A percentile compares a stretch with the other conserved stretches of the same genome.
phyloP scores from a whole-genome alignment of 2,329 filamentous ascomycete genomes.

The Shiraia sp. region DNA sequence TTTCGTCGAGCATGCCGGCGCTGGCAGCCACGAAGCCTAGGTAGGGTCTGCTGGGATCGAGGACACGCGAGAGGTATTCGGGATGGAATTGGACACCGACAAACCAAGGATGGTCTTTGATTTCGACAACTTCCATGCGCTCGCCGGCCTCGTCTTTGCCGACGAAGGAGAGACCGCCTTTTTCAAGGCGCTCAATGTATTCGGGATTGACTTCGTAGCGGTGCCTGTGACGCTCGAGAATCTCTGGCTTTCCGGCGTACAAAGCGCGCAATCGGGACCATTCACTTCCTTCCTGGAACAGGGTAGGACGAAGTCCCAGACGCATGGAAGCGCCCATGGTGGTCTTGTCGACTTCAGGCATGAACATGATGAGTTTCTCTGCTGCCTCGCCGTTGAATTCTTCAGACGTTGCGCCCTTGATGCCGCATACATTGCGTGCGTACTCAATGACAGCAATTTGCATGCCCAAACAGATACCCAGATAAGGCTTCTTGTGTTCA shows the following conservation, averaged over 20 bases:
- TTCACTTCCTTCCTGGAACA: slow-evolving; percentile 75
- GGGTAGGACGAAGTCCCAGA: slow-evolving; percentile 72
- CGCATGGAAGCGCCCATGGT: slow-evolving; percentile 87
- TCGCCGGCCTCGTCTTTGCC: slow-evolving; percentile 78
- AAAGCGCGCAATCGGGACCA: slow-evolving; percentile 78
- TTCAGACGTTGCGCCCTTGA: slow-evolving; percentile 60
- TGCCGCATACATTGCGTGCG: slow-evolving; percentile 73
- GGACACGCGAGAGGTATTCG: slow-evolving; percentile 77
- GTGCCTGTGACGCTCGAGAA: slow-evolving; percentile 79
- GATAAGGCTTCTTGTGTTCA: slow-evolving; percentile 76
- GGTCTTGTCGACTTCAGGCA: slow-evolving; percentile 83
- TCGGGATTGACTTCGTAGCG: slow-evolving; percentile 89
- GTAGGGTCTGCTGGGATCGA: slow-evolving; percentile 75
- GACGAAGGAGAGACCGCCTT: slow-evolving; percentile 72
- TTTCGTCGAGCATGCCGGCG: slow-evolving; percentile 64
- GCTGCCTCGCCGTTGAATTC: slow-evolving; percentile 64
- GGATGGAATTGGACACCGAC: slow-evolving; percentile 89
- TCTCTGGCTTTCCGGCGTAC: slow-evolving; percentile 61
- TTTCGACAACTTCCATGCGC: slow-evolving; percentile 81
- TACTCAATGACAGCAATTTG: slow-evolving; percentile 91
- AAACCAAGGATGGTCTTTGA: slow-evolving; percentile 82
- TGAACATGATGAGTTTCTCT: slow-evolving; percentile 79
- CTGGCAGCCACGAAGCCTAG: slow-evolving; percentile 83
- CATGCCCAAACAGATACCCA: slow-evolving; percentile 91
- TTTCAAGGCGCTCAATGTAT: slow-evolving; percentile 69